These are phyloP conservation scores for Yamagishiella unicocca DNA, from an alignment of 139 green algal species.

Conservation along the genomic window DNA sequence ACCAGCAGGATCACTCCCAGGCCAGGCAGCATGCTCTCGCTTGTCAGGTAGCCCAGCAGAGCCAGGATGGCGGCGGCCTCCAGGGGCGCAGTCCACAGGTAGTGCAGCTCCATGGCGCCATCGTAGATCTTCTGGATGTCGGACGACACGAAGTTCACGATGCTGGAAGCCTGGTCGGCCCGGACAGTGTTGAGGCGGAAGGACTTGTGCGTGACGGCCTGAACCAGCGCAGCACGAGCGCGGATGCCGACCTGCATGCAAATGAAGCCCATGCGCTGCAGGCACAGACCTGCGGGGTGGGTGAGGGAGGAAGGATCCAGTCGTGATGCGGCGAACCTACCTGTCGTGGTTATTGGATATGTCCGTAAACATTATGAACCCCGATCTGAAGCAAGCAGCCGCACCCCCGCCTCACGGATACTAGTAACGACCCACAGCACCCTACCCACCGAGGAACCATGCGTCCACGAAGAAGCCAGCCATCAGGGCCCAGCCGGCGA, in stretches of 20 bases:
- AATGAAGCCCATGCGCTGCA: conserved; percentile 77
- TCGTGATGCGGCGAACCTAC: no score
- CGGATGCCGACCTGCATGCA: conserved; percentile 62
- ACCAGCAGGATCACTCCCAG: conserved; percentile 46
- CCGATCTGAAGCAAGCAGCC: no score
- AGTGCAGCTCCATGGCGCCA: conserved; percentile 69
- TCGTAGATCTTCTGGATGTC: conserved; percentile 62
- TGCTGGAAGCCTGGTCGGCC: conserved; percentile 61
- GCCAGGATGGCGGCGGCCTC: conserved; percentile 74
- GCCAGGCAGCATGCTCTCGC: conserved; percentile 35
- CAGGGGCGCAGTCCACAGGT: conserved; percentile 74
- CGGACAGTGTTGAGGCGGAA: conserved; percentile 69
- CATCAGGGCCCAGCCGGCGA: conserved; percentile 50
- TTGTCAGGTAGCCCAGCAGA: conserved; percentile 67
- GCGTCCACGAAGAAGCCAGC: conserved; percentile 55
- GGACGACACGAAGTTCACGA: conserved; percentile 68
- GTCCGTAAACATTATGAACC: no score
- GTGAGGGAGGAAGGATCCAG: no score
- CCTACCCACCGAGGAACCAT: conserved; percentile 60
- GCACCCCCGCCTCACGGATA: no score
- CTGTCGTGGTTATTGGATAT: no score
- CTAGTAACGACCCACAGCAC: no score
- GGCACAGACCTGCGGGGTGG: conserved; percentile 23
- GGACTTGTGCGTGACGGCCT: conserved; percentile 69
- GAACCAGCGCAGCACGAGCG: conserved; percentile 61